Evolutionary conservation across 2,329 filamentous ascomycete species (phyloP), one percentile per base, ranked within the genome.

Genomic region (Hypoxylon sp.): DNA sequence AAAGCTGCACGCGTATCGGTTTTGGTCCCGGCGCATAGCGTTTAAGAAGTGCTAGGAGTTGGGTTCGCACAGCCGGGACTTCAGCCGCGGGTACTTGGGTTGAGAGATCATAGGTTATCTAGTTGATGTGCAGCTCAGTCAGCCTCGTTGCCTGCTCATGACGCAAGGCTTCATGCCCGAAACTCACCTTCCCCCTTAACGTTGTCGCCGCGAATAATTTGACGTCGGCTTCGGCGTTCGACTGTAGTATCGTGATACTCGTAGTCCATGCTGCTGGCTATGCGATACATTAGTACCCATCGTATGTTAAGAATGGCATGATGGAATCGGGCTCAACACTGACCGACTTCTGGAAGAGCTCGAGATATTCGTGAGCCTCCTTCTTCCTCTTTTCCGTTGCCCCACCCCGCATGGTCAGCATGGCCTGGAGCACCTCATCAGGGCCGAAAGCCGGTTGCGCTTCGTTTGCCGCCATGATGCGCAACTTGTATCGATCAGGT

Each of bases 261-360:
- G 92, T 91, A 48, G 91, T 91, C 96, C 96, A 99, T 74, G 96
- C 96, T 79, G 93, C 93, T 78, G 92, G 87, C 93, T 97, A 79
- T 59, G 71, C n/a, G 44, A n/a, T 24, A 31, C 61, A 64, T 75
- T 39, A 76, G 73, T 67, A 69, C n/a, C 35, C 35, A 11, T 56
- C n/a, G 39, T 31, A 42, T 31, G 62, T 24, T 4, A 56, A 53
- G 29, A 27, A 27, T 48, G 37, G 21, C 5, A 62, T 35, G 31
- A 55, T 29, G 1, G 11, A 24, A 15, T n/a, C 17, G 11, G 32
- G 32, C 11, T 44, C 17, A 44, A 11, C 39, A 88, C 91, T 74
- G 82, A 97, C 95, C 80, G 96, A 98, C 89, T 99, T 99, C 87
- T 99, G 96, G 82, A 98, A 99, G 75, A 89, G 91, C 82, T 97